Percentiles rank a stretch among this genome's conserved stretches.
Evolutionary conservation across 1,284 basidiomycete species (phyloP).

Genomic region (Naganishia liquefaciens): DNA sequence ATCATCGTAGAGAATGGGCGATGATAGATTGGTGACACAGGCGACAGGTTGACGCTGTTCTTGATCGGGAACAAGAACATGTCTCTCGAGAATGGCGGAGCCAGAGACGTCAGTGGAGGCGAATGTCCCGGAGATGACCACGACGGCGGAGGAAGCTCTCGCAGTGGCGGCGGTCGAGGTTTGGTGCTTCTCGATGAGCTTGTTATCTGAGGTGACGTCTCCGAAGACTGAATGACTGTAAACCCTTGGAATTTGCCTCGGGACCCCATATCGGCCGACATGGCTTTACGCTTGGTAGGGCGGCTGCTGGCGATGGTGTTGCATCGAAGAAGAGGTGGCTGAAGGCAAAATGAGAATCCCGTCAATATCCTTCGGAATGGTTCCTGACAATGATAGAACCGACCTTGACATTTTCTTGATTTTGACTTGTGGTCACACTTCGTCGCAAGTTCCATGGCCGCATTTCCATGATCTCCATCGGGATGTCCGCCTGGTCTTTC

Average conservation of each 20-base stretch:
- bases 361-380: neutral
- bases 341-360: neutral
- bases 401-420: slow-evolving; percentile 16
- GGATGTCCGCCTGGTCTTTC: slow-evolving; percentile 1
- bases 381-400: neutral
- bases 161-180: slow-evolving; percentile 32
- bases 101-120: slow-evolving; percentile 31
- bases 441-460: slow-evolving; percentile 12
- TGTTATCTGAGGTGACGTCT: neutral
- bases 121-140: slow-evolving; percentile 35
- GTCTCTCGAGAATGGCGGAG: slow-evolving; percentile 33
- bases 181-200: neutral
- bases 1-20: slow-evolving; percentile 10
- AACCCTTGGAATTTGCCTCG: slow-evolving; percentile 9
- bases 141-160: slow-evolving; percentile 33
- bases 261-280: slow-evolving; percentile 17
- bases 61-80: slow-evolving; percentile 32
- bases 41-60: slow-evolving; percentile 14
- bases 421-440: neutral
- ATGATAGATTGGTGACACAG: slow-evolving; percentile 10
- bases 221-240: slow-evolving; percentile 5
- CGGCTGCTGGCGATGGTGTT: slow-evolving; percentile 16
- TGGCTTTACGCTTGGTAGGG: slow-evolving; percentile 16
- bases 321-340: slow-evolving; percentile 9
- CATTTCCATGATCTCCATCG: slow-evolving; percentile 21